These are phyloP conservation scores for Graphilbum fragrans DNA, from an alignment of 2,329 filamentous ascomycete genomes.

Conservation along the genomic window DNA sequence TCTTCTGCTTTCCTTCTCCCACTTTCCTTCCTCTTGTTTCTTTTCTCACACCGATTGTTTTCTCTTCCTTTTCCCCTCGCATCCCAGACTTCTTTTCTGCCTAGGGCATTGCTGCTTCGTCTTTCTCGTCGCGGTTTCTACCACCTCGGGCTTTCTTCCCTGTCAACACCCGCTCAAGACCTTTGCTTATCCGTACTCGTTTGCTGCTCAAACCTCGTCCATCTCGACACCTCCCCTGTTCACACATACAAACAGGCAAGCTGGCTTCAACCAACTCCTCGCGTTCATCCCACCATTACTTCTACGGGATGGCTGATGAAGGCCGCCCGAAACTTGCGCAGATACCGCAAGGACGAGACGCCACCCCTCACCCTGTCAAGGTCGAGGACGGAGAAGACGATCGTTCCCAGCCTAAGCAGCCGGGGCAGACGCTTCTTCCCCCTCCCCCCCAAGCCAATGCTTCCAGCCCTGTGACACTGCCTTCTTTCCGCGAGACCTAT, in stretches of 20 bases:
- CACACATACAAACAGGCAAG: conserved; percentile 2
- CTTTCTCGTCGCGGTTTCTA: too few relatives aligned
- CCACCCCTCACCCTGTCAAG: not conserved
- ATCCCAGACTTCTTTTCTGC: too few relatives aligned
- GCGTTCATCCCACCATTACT: conserved; percentile 1
- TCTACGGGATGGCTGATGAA: conserved; percentile 12
- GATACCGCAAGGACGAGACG: conserved; percentile 7
- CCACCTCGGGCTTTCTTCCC: too few relatives aligned
- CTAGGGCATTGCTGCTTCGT: too few relatives aligned
- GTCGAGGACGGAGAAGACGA: conserved; percentile 9
- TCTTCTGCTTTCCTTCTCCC: not conserved
- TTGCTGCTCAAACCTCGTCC: not conserved
- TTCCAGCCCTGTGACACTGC: conserved; percentile 8
- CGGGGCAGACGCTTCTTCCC: conserved; percentile 2
- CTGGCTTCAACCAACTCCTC: conserved; percentile 8
- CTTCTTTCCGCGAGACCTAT: conserved; percentile 11
- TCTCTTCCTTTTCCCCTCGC: too few relatives aligned
- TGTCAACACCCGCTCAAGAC: too few relatives aligned
- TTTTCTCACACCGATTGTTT: too few relatives aligned
- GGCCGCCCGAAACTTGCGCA: conserved; percentile 7
- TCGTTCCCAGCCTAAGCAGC: conserved; percentile 6
- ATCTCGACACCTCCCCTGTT: not conserved
- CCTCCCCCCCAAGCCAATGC: not conserved
- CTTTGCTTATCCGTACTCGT: too few relatives aligned
- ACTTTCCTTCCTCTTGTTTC: too few relatives aligned